Evolutionary conservation across 31 red algal genomes (phyloP).

Genomic region (Pterothamnion heteromorphum): DNA sequence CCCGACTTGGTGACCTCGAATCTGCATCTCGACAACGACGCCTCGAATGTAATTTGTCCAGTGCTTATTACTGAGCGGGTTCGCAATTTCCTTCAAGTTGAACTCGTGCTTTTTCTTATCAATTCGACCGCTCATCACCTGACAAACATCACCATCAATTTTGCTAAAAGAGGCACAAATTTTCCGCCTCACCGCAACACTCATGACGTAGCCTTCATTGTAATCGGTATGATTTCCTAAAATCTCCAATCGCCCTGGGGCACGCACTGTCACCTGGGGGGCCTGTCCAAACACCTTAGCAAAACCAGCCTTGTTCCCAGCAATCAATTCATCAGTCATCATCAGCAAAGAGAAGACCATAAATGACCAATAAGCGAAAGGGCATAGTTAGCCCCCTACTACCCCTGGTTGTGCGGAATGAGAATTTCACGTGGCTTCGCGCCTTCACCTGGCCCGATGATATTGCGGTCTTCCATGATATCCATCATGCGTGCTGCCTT

Average conservation of each 20-base stretch:
- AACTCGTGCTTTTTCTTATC: no score
- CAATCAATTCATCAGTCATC: no score
- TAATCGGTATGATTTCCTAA: slow-evolving; percentile 99
- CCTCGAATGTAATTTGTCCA: neutral
- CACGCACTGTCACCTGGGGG: slow-evolving; percentile 39
- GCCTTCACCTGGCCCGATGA: neutral
- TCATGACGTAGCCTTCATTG: slow-evolving; percentile 95
- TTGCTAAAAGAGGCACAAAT: no score
- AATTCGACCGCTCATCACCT: no score
- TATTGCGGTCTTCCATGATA: neutral
- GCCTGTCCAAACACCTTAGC: slow-evolving; percentile 15
- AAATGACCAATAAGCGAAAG: no score
- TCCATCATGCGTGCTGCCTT: slow-evolving; percentile 12
- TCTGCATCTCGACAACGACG: neutral
- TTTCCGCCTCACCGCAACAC: no score
- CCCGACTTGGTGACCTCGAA: neutral
- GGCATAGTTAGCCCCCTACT: no score
- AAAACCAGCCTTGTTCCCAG: no score
- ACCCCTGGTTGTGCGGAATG: no score
- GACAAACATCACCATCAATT: no score
- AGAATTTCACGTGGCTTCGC: neutral
- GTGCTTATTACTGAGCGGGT: neutral
- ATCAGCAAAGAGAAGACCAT: no score
- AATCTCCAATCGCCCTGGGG: slow-evolving; percentile 92
- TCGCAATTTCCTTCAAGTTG: no score